Evolutionary conservation across 1,139 yeast genomes (phyloP).

Genomic region (Lodderomyces elongisporus): DNA sequence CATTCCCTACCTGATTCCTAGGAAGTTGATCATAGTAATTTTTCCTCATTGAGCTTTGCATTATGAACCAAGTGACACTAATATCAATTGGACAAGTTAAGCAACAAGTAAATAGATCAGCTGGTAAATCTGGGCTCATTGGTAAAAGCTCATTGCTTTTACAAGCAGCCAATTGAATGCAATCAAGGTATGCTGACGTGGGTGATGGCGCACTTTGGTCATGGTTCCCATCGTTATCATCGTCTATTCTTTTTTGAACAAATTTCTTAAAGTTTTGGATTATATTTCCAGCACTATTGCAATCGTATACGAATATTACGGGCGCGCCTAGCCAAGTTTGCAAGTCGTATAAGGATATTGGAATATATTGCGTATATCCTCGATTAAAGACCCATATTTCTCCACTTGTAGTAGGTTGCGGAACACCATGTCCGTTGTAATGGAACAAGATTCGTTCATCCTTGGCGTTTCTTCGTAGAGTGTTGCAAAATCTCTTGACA

Average conservation of each 20-base stretch:
- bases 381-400: conserved; percentile 98
- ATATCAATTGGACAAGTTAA: conserved; percentile 94
- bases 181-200: conserved; percentile 71
- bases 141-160: conserved; percentile 80
- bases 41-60: conserved; percentile 70
- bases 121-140: conserved; percentile 93
- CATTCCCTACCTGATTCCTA: conserved; percentile 52
- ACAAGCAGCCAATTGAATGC: conserved; percentile 94
- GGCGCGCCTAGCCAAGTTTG: conserved; percentile 99
- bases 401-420: conserved; percentile 96
- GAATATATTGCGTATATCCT: conserved; percentile 95
- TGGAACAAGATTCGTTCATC: conserved; percentile 89
- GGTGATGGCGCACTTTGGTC: conserved; percentile 62
- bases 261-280: conserved; percentile 85
- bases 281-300: conserved; percentile 92
- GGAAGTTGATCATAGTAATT: conserved; percentile 56
- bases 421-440: conserved; percentile 98
- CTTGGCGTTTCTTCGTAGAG: conserved; percentile 82
- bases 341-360: conserved; percentile 85
- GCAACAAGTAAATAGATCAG: conserved; percentile 93
- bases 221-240: conserved; percentile 72
- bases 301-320: conserved; percentile 89
- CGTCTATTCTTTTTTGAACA: conserved; percentile 85
- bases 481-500: conserved; percentile 85
- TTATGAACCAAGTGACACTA: conserved; percentile 84